Conservation (phyloP, 805 yeast genomes). For the Komagataella pastoris region DNA sequence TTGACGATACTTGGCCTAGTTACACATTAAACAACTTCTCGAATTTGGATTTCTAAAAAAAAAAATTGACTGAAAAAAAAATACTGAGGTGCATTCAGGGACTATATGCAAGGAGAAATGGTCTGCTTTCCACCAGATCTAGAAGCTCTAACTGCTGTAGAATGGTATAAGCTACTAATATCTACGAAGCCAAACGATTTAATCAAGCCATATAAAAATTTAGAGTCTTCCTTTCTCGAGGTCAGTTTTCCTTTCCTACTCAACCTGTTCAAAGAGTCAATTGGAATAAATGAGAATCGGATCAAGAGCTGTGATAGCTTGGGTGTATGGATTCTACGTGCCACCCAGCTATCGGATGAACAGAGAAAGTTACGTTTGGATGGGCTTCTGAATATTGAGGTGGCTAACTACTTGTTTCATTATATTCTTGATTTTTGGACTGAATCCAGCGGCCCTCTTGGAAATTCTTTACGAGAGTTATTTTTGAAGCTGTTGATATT, state of each 20-base stretch:
- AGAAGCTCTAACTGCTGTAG: neutral
- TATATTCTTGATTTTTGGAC: slow-evolving; percentile 59
- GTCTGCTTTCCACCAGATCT: neutral
- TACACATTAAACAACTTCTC: neutral
- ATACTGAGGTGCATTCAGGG: neutral
- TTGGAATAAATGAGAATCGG: slow-evolving; percentile 23
- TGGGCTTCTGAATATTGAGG: neutral
- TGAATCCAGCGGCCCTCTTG: slow-evolving; percentile 56
- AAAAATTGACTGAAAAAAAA: too few relatives aligned
- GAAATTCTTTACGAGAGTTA: slow-evolving; percentile 54
- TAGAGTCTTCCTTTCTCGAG: slow-evolving; percentile 1
- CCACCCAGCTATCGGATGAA: slow-evolving; percentile 22
- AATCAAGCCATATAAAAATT: neutral
- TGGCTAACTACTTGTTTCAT: slow-evolving; percentile 23
- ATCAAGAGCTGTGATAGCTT: slow-evolving; percentile 43
- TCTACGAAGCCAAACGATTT: neutral
- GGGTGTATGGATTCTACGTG: slow-evolving; percentile 51
- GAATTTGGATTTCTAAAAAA: neutral
- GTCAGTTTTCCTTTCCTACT: slow-evolving; percentile 15
- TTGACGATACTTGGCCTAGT: neutral
- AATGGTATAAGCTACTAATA: neutral
- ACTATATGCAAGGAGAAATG: neutral
- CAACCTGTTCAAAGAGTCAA: slow-evolving; percentile 15
- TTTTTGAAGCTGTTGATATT: slow-evolving; percentile 38
- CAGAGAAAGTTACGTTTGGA: neutral